Percentiles rank a stretch among this genome's conserved stretches.
These are phyloP conservation scores for Ascochyta pisi DNA, from an alignment of 2,329 filamentous ascomycete genomes.

Conservation along the genomic window DNA sequence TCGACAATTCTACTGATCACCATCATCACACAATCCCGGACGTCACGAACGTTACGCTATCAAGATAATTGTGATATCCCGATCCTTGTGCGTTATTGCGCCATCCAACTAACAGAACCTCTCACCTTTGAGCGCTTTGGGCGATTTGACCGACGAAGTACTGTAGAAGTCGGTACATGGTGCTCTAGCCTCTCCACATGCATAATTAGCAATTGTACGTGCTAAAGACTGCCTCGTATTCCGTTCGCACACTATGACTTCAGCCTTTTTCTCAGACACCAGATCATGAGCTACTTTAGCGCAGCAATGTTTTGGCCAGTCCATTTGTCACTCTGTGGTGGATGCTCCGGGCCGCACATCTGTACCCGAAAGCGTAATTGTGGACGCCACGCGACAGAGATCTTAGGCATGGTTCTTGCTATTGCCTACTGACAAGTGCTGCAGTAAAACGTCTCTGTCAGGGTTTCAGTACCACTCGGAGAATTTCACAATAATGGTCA, in stretches of 20 bases:
- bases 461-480: conserved; percentile 4
- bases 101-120: not conserved
- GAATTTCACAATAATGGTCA: conserved; percentile 19
- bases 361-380: conserved; percentile 25
- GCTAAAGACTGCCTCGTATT: conserved; percentile 4
- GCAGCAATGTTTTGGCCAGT: conserved; percentile 6
- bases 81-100: conserved; percentile 4
- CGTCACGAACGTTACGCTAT: conserved; percentile 12
- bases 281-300: not conserved
- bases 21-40: conserved; percentile 6
- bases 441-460: conserved; percentile 5
- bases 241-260: not conserved
- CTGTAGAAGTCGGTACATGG: not conserved
- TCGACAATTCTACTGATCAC: conserved; percentile 2
- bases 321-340: conserved; percentile 15
- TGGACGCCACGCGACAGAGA: conserved; percentile 14
- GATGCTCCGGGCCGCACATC: conserved; percentile 26
- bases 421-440: not conserved
- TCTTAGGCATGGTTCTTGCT: not conserved
- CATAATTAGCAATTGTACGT: not conserved
- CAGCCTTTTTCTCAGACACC: conserved; percentile 13
- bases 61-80: not conserved
- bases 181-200: conserved; percentile 7
- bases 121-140: not conserved
- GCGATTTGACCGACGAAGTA: not conserved